phyloP scores from a whole-genome alignment of 1,284 basidiomycete species.

The Marasmius oreades region DNA sequence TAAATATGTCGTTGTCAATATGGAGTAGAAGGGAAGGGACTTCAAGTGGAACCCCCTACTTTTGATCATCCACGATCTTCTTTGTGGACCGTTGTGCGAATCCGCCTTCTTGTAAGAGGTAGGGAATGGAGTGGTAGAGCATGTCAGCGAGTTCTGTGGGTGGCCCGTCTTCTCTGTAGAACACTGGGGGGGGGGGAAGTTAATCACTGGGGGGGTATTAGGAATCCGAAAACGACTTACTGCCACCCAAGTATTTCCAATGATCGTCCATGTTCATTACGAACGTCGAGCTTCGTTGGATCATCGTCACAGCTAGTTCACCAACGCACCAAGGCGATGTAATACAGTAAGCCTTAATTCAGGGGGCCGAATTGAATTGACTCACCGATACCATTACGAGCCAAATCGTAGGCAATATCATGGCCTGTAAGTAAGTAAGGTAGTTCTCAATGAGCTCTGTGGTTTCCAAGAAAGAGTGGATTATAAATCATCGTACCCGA shows the following conservation, averaged over 20 bases:
- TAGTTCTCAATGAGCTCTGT: background rate
- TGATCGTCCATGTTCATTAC: conserved; percentile 48
- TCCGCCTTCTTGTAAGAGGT: conserved; percentile 20
- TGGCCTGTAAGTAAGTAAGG: conserved; percentile 15
- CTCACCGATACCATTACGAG: conserved; percentile 21
- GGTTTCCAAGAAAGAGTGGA: background rate
- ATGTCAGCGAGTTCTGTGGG: conserved; percentile 44
- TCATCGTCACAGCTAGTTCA: conserved; percentile 60
- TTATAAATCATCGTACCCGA: conserved; percentile 43
- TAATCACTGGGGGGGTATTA: too few species aligned
- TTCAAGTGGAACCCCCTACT: conserved; percentile 5
- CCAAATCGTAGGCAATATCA: conserved; percentile 26
- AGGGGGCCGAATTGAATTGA: background rate
- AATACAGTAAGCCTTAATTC: background rate
- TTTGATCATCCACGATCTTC: conserved; percentile 9
- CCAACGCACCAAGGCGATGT: background rate
- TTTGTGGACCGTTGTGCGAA: conserved; percentile 24
- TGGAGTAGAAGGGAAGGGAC: background rate
- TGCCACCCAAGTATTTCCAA: conserved; percentile 36
- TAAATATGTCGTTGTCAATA: too few species aligned
- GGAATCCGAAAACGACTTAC: background rate
- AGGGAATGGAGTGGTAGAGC: conserved; percentile 45
- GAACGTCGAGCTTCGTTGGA: conserved; percentile 61
- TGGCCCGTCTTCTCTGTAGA: conserved; percentile 38
- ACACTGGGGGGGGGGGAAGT: conserved; percentile 15